Percentiles rank a stretch among this genome's conserved stretches.
Evolutionary conservation across 768 basidiomycete species (phyloP).

Genomic region (Pleurotus pulmonarius): DNA sequence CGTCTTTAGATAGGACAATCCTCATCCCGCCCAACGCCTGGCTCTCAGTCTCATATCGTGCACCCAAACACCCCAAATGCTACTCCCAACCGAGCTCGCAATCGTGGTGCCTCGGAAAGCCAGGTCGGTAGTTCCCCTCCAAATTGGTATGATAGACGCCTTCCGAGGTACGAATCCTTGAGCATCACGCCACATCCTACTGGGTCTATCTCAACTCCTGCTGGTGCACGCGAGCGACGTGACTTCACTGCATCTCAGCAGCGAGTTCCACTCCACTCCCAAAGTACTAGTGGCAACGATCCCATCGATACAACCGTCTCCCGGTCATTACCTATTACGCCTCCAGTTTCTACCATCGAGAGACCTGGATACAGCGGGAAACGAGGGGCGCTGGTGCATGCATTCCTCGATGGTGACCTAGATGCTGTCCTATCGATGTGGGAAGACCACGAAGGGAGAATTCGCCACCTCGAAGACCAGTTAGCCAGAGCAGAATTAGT

Average conservation of each 20-base stretch:
- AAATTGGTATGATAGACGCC: too few species aligned
- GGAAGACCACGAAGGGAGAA: background rate
- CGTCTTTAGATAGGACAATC: background rate
- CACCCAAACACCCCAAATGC: background rate
- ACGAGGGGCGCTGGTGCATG: background rate
- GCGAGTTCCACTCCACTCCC: background rate
- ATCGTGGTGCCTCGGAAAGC: background rate
- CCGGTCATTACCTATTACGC: too few species aligned
- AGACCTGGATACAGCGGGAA: background rate
- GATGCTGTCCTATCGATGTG: background rate
- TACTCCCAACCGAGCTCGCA: background rate
- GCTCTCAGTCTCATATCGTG: background rate
- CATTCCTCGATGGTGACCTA: background rate
- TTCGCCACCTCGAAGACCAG: background rate
- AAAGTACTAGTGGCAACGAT: background rate
- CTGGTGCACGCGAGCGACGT: background rate
- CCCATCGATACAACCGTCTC: background rate
- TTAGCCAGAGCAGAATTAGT: background rate
- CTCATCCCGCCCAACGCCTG: background rate
- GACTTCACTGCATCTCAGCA: background rate
- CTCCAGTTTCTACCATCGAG: background rate
- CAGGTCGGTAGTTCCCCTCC: too few species aligned
- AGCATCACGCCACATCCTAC: background rate
- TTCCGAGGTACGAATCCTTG: too few species aligned
- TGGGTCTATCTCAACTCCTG: background rate